Conservation (phyloP, 257 asterid genomes). For the Solanum pimpinellifolium region DNA sequence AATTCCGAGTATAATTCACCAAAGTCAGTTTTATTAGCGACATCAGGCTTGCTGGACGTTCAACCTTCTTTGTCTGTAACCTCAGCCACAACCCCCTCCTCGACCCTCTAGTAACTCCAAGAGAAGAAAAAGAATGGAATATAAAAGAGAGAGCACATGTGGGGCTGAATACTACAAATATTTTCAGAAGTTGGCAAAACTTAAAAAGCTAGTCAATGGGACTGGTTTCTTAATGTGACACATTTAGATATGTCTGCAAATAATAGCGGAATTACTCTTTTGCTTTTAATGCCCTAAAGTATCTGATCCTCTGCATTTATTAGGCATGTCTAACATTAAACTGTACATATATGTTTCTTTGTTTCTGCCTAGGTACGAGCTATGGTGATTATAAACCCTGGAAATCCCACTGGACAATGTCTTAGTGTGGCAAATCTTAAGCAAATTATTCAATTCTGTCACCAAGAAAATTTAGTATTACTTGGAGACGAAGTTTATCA, state of each 20-base stretch:
- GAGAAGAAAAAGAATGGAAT: background rate
- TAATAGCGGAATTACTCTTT: background rate
- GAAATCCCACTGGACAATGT: conserved; percentile 97
- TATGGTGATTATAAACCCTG: conserved; percentile 98
- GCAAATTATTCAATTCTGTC: conserved; percentile 61
- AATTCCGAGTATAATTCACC: background rate
- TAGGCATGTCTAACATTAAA: background rate
- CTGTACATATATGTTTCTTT: background rate
- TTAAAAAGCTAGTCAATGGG: background rate
- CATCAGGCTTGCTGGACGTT: background rate
- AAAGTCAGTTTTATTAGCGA: background rate
- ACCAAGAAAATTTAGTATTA: conserved; percentile 68
- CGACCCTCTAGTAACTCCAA: background rate
- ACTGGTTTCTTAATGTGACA: background rate
- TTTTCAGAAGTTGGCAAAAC: background rate
- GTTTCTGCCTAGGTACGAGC: conserved; percentile 68
- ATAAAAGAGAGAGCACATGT: background rate
- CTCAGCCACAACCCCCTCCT: background rate
- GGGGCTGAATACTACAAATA: background rate
- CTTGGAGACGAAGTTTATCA: conserved; percentile 98
- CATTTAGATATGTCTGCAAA: background rate
- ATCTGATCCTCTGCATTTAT: background rate
- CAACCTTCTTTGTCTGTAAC: background rate
- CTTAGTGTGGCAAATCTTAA: conserved; percentile 72
- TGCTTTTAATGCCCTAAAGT: background rate